Percentiles rank a stretch among this genome's conserved stretches.
phyloP scores from a whole-genome alignment of 2,329 filamentous ascomycete species.

The Piedraia hortae region DNA sequence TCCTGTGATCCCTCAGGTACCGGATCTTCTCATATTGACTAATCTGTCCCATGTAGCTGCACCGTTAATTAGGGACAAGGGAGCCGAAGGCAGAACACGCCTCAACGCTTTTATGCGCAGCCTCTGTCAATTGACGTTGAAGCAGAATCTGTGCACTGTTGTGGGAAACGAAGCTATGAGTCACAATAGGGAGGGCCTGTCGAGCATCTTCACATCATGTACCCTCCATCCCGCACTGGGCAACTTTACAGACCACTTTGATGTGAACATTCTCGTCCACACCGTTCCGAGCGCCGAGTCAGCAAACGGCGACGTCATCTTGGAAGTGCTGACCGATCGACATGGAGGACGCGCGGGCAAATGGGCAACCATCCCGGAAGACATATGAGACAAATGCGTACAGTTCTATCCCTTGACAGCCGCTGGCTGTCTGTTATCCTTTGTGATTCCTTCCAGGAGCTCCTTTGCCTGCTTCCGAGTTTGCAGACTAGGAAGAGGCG shows the following conservation, averaged over 20 bases:
- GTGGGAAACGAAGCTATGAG: constrained; percentile 13
- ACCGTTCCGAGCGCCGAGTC: constrained; percentile 11
- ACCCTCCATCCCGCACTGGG: constrained; percentile 14
- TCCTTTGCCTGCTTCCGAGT: too few species aligned
- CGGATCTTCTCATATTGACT: constrained; percentile 7
- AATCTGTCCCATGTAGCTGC: constrained; percentile 7
- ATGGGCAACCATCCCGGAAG: constrained; percentile 15
- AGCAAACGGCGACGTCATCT: constrained; percentile 10
- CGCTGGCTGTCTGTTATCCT: too few species aligned
- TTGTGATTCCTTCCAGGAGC: too few species aligned
- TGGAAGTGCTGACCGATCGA: constrained; percentile 20
- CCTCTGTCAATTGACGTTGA: constrained; percentile 14
- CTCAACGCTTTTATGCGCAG: constrained; percentile 16
- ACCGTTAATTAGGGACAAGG: constrained; percentile 9
- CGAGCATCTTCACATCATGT: constrained; percentile 17
- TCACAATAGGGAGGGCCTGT: constrained; percentile 4
- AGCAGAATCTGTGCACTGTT: constrained; percentile 15
- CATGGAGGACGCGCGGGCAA: constrained; percentile 13
- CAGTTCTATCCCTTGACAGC: too few species aligned
- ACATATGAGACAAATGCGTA: too few species aligned
- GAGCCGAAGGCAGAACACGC: constrained; percentile 14
- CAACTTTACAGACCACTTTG: constrained; percentile 13
- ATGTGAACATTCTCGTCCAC: constrained; percentile 17
- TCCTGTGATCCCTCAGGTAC: constrained; percentile 7
- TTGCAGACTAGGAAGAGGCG: too few species aligned